Conservation (phyloP, 768 basidiomycete genomes). For the Auriscalpium vulgare region DNA sequence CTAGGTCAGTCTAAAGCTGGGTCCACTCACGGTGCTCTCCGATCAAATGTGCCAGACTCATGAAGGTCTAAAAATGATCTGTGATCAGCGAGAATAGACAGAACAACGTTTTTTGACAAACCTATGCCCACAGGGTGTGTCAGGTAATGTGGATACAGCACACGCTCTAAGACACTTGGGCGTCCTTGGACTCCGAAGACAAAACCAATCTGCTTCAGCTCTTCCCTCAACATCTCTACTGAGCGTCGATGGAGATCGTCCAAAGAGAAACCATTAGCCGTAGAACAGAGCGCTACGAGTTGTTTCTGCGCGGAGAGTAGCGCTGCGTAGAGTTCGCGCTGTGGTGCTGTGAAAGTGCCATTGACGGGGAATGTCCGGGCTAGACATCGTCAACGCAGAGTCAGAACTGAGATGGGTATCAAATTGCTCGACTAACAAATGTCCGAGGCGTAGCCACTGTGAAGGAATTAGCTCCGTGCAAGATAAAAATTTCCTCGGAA, state of each 20-base stretch:
- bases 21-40: slow-evolving; percentile 40
- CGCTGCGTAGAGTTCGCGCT: slow-evolving; percentile 79
- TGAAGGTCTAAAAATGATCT: slow-evolving; percentile 59
- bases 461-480: slow-evolving; percentile 6
- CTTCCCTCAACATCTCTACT: slow-evolving; percentile 54
- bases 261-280: slow-evolving; percentile 47
- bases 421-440: slow-evolving; percentile 53
- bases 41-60: slow-evolving; percentile 63
- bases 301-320: slow-evolving; percentile 67
- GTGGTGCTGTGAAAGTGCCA: slow-evolving; percentile 71
- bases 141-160: slow-evolving; percentile 87
- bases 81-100: background rate
- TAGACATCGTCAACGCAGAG: slow-evolving; percentile 21
- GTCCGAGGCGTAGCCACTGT: slow-evolving; percentile 91
- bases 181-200: slow-evolving; percentile 27
- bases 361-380: slow-evolving; percentile 85
- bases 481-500: background rate
- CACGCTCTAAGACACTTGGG: slow-evolving; percentile 53
- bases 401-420: background rate
- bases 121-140: slow-evolving; percentile 91
- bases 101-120: slow-evolving; percentile 22
- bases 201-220: slow-evolving; percentile 76
- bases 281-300: slow-evolving; percentile 53
- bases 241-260: slow-evolving; percentile 74
- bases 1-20: background rate